Evolutionary conservation across 371 early-diverging fungal species (phyloP), one percentile per base, ranked within the genome.

Genomic region (Mortierella sp.): DNA sequence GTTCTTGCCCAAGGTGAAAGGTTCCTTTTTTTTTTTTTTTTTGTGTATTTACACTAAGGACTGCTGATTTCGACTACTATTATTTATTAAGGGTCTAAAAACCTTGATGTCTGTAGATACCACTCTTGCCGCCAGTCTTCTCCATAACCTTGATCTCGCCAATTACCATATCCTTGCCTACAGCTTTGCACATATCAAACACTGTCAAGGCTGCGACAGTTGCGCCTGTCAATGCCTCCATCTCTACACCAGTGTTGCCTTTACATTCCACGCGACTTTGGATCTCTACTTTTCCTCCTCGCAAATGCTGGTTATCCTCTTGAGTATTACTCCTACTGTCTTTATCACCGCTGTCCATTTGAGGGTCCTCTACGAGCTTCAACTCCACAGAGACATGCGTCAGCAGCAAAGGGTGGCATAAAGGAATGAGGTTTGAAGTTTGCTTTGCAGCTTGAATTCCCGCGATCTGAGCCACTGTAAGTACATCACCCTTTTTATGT

Each of bases 241-340:
- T 96, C 68, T 97, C 97, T 0, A 96, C 96, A 19, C 98, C 98
- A 0, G 98, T 98, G 63, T 93, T 90, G 17, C 95, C 97, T 35
- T 86, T 84, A 68, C 95, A 95, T 43, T 89, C 88, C 0, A 93
- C 96, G 6, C 12, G 92, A 82, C 74, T 88, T 87, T 71, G 87
- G 84, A 75, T 86, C 86, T 42, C 92, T 82, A 60, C 81, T 29
- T 54, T 81, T 66, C 64, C 68, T 29, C 66, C 64, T 28, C 54
- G 56, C 56, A 54, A 32, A 7, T 6, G 19, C 29, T n/a, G 8
- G 9, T 57, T 9, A n/a, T n/a, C n/a, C n/a, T n/a, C n/a, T n/a
- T n/a, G n/a, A n/a, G n/a, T n/a, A n/a, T n/a, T n/a, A n/a, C n/a
- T n/a, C n/a, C n/a, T 40, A 40, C 43, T 43, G 22, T 42, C 1